Conservation (phyloP, 2,329 filamentous ascomycete species). For the Fusarium siculi region DNA sequence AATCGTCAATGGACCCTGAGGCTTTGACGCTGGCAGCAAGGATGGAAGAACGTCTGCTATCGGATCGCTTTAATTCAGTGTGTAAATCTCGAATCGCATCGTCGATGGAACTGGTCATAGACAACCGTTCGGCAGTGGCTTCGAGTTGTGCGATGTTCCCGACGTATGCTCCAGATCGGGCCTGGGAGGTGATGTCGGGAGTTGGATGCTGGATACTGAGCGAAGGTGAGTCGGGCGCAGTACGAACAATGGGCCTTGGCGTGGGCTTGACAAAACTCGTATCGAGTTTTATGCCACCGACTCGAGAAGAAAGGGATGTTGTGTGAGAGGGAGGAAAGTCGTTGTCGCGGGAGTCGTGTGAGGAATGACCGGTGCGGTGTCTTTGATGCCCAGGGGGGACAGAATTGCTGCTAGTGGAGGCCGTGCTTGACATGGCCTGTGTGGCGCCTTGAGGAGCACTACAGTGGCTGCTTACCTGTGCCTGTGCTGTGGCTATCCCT, state of each 20-base stretch:
- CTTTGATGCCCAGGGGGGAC: slow-evolving; percentile 41
- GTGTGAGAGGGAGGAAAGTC: slow-evolving; percentile 22
- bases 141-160: slow-evolving; percentile 80
- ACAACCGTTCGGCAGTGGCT: slow-evolving; percentile 78
- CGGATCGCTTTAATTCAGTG: slow-evolving; percentile 75
- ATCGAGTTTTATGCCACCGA: slow-evolving; percentile 57
- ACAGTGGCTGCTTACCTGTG: slow-evolving; percentile 34
- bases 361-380: slow-evolving; percentile 35
- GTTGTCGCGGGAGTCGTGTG: slow-evolving; percentile 28
- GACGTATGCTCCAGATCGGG: slow-evolving; percentile 69
- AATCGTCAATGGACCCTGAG: slow-evolving; percentile 48
- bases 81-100: slow-evolving; percentile 81
- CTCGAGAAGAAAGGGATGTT: slow-evolving; percentile 45
- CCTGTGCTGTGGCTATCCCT: slow-evolving; percentile 33
- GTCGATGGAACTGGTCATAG: slow-evolving; percentile 79
- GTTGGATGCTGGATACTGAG: slow-evolving; percentile 66
- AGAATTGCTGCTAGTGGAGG: slow-evolving; percentile 32
- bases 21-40: slow-evolving; percentile 59
- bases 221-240: slow-evolving; percentile 56
- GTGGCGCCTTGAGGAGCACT: slow-evolving; percentile 36
- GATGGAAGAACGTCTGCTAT: slow-evolving; percentile 73
- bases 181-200: slow-evolving; percentile 65
- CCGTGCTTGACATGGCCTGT: slow-evolving; percentile 30
- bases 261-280: slow-evolving; percentile 54
- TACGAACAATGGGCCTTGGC: slow-evolving; percentile 60